phyloP scores from a whole-genome alignment of 2,329 filamentous ascomycete species.

The Leptoxyphium fumago region DNA sequence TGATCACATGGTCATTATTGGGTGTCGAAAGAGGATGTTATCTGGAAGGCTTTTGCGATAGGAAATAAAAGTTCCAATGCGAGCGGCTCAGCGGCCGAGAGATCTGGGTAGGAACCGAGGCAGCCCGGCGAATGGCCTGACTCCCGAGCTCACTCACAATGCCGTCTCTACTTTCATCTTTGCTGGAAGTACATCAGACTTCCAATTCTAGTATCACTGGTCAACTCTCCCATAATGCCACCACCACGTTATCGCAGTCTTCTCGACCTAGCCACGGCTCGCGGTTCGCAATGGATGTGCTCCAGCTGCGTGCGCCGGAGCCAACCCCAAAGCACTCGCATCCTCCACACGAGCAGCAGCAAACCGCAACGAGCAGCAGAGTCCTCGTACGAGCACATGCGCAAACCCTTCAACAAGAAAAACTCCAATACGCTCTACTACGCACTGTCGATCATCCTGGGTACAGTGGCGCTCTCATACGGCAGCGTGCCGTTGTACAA shows the following conservation, averaged over 20 bases:
- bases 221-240: slow-evolving; percentile 12
- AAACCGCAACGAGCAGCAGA: slow-evolving; percentile 14
- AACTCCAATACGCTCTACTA: slow-evolving; percentile 62
- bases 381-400: slow-evolving; percentile 50
- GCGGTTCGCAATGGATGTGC: slow-evolving; percentile 2
- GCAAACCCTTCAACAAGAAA: slow-evolving; percentile 48
- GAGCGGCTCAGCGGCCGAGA: no score
- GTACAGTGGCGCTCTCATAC: slow-evolving; percentile 66
- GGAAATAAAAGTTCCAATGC: no score
- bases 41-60: no score
- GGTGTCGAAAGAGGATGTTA: no score
- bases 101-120: no score
- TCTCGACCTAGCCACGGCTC: slow-evolving; percentile 12
- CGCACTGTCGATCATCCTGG: slow-evolving; percentile 60
- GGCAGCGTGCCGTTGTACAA: slow-evolving; percentile 78
- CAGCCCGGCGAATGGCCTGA: no score
- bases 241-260: slow-evolving; percentile 16
- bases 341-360: slow-evolving; percentile 11
- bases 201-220: not conserved
- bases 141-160: no score
- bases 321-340: slow-evolving; percentile 19
- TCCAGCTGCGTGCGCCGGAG: slow-evolving; percentile 4
- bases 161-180: no score
- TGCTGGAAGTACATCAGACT: no score
- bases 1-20: no score